Conservation (phyloP, 805 yeast genomes). For the Candida maris region DNA sequence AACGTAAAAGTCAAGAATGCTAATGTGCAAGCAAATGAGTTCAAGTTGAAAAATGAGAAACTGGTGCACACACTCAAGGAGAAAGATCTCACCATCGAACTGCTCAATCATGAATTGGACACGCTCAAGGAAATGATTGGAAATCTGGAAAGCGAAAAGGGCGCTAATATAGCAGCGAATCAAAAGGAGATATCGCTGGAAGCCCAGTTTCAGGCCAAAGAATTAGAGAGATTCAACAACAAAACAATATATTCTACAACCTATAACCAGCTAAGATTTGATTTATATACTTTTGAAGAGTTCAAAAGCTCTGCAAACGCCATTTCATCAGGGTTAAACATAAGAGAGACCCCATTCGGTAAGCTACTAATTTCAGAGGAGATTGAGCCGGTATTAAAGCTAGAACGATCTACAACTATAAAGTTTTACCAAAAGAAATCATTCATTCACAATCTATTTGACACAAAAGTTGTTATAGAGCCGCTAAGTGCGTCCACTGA, state of each 20-base stretch:
- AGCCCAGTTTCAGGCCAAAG: slow-evolving; percentile 16
- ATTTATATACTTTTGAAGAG: slow-evolving; percentile 40
- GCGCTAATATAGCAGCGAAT: background rate
- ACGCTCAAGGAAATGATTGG: slow-evolving; percentile 61
- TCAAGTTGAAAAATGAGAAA: slow-evolving; percentile 55
- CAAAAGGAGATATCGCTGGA: slow-evolving; percentile 6
- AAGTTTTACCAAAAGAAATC: slow-evolving; percentile 56
- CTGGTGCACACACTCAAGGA: slow-evolving; percentile 56
- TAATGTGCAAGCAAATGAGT: slow-evolving; percentile 58
- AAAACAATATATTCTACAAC: slow-evolving; percentile 27
- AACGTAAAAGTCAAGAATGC: slow-evolving; percentile 82
- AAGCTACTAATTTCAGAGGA: slow-evolving; percentile 70
- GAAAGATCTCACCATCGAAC: slow-evolving; percentile 62
- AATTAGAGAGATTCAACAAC: slow-evolving; percentile 22
- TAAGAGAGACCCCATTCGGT: slow-evolving; percentile 56
- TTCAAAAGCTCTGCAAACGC: slow-evolving; percentile 39
- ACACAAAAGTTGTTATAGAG: slow-evolving; percentile 77
- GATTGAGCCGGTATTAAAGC: slow-evolving; percentile 65
- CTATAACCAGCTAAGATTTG: slow-evolving; percentile 39
- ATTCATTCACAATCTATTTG: slow-evolving; percentile 65
- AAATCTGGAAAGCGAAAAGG: slow-evolving; percentile 42
- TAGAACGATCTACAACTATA: slow-evolving; percentile 62
- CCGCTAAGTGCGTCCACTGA: slow-evolving; percentile 85
- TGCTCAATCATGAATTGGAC: slow-evolving; percentile 61
- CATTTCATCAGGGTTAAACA: slow-evolving; percentile 12